Conservation (phyloP, 2,329 filamentous ascomycete genomes). For the Calonectria multiphialidica region DNA sequence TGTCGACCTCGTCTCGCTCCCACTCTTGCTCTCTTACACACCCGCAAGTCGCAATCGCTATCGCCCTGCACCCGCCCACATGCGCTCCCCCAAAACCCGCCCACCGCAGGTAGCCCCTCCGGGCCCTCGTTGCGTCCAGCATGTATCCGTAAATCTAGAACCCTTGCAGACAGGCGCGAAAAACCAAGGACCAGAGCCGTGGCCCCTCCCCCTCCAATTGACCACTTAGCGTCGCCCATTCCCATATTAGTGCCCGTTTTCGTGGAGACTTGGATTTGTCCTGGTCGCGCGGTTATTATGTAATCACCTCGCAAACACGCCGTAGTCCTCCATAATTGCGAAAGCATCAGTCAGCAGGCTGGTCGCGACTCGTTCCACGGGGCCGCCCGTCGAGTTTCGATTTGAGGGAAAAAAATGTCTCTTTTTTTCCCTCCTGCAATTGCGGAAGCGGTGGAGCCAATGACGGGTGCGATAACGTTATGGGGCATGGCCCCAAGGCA, state of each 20-base stretch:
- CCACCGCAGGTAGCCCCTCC: not conserved
- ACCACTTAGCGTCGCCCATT: slow-evolving; percentile 23
- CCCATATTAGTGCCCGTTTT: slow-evolving; percentile 16
- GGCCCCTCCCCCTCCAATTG: slow-evolving; percentile 4
- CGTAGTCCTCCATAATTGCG: slow-evolving; percentile 34
- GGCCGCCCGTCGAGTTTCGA: not conserved
- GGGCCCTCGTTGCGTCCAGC: not conserved
- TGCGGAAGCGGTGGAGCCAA: slow-evolving; percentile 32
- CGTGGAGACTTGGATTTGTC: slow-evolving; percentile 21
- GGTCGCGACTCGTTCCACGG: not conserved
- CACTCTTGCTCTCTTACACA: not conserved
- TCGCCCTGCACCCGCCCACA: no score
- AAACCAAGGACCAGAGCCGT: not conserved
- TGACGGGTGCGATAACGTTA: slow-evolving; percentile 25
- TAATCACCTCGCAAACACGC: slow-evolving; percentile 33
- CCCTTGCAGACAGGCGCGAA: not conserved
- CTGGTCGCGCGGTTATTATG: slow-evolving; percentile 30
- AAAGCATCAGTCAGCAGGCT: slow-evolving; percentile 43
- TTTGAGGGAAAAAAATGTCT: slow-evolving; percentile 3
- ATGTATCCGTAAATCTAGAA: not conserved
- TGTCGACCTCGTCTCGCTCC: not conserved
- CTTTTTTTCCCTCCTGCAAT: not conserved
- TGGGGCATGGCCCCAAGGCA: slow-evolving; percentile 6
- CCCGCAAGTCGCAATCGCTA: not conserved
- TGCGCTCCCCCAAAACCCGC: not conserved